A percentile compares a stretch with the other conserved stretches of the same genome.
phyloP scores from a whole-genome alignment of 352 stramenopile species.

The Phytophthora sojae region DNA sequence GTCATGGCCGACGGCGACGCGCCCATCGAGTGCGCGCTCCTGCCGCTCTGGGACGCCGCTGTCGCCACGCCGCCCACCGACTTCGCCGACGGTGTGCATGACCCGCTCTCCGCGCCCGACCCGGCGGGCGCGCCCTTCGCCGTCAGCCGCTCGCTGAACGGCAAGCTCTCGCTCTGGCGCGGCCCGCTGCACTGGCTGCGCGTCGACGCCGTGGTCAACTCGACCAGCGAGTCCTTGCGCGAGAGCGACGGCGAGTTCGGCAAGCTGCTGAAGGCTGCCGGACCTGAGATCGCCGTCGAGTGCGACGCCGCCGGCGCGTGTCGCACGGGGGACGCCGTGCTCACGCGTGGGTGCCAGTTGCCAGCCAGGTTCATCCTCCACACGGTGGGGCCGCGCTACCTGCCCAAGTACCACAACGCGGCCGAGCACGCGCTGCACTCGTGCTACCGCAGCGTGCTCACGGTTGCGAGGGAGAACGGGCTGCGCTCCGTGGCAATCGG shows the following conservation, averaged over 20 bases:
- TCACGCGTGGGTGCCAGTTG: slow-evolving; percentile 81
- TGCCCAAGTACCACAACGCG: slow-evolving; percentile 75
- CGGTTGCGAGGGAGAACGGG: slow-evolving; percentile 68
- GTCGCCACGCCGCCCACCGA: not conserved
- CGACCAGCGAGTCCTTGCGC: slow-evolving; percentile 77
- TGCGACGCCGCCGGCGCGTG: slow-evolving; percentile 67
- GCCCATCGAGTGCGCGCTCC: slow-evolving; percentile 15
- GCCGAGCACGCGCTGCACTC: slow-evolving; percentile 85
- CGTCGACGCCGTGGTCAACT: slow-evolving; percentile 82
- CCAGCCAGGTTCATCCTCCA: slow-evolving; percentile 81
- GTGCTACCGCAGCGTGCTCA: slow-evolving; percentile 77
- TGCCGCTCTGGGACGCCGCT: slow-evolving; percentile 22
- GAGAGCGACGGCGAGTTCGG: slow-evolving; percentile 71
- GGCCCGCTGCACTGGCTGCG: slow-evolving; percentile 60
- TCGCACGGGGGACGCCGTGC: slow-evolving; percentile 84
- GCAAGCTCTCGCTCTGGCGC: slow-evolving; percentile 63
- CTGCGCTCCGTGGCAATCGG: slow-evolving; percentile 75
- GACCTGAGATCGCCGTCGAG: slow-evolving; percentile 77
- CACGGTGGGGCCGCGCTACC: slow-evolving; percentile 89
- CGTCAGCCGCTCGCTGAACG: slow-evolving; percentile 46
- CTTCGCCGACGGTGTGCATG: not conserved
- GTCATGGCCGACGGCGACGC: slow-evolving; percentile 18
- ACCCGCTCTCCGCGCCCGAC: slow-evolving; percentile 7
- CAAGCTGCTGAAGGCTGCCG: slow-evolving; percentile 73
- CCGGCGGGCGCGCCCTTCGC: slow-evolving; percentile 32